A percentile compares a stretch with the other conserved stretches of the same genome.
Conservation (phyloP, 768 basidiomycete genomes). For the Glaciozyma antarctica region DNA sequence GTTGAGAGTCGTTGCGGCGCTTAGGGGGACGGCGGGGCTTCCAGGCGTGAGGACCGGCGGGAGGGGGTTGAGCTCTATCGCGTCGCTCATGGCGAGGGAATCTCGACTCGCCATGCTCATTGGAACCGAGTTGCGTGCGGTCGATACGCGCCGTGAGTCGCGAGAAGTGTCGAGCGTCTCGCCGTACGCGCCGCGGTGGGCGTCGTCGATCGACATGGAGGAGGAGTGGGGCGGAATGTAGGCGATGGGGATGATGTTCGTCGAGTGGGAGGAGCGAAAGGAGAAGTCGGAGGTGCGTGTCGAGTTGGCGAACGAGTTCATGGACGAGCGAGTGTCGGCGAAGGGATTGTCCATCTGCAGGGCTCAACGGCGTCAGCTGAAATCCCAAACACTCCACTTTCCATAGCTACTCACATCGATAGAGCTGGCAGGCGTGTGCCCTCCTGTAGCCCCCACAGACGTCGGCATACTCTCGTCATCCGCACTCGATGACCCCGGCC, state of each 20-base stretch:
- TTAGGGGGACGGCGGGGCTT: conserved; percentile 18
- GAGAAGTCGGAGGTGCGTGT: conserved; percentile 32
- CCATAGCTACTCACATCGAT: conserved; percentile 1
- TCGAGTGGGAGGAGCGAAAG: conserved; percentile 36
- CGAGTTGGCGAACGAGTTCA: conserved; percentile 11
- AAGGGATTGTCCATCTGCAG: conserved; percentile 31
- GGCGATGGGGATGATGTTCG: conserved; percentile 37
- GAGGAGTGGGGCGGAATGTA: conserved; percentile 36
- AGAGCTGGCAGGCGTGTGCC: not conserved
- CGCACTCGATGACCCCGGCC: not conserved
- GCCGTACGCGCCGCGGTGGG: conserved; percentile 15
- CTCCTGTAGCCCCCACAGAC: not conserved
- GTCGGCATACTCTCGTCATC: not conserved
- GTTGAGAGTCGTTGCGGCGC: conserved; percentile 12
- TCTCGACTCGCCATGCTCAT: conserved; percentile 27
- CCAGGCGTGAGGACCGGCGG: conserved; percentile 24
- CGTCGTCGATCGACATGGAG: conserved; percentile 29
- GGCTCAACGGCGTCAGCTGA: not conserved
- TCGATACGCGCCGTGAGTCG: not conserved
- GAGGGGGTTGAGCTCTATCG: conserved; percentile 24
- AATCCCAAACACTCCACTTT: not conserved
- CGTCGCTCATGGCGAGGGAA: conserved; percentile 23
- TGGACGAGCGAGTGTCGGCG: conserved; percentile 31
- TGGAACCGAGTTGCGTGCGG: conserved; percentile 17
- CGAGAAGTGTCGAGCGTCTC: not conserved